These are phyloP conservation scores for Aureobasidium mangrovei DNA, from an alignment of 2,329 filamentous ascomycete species.

Conservation along the genomic window DNA sequence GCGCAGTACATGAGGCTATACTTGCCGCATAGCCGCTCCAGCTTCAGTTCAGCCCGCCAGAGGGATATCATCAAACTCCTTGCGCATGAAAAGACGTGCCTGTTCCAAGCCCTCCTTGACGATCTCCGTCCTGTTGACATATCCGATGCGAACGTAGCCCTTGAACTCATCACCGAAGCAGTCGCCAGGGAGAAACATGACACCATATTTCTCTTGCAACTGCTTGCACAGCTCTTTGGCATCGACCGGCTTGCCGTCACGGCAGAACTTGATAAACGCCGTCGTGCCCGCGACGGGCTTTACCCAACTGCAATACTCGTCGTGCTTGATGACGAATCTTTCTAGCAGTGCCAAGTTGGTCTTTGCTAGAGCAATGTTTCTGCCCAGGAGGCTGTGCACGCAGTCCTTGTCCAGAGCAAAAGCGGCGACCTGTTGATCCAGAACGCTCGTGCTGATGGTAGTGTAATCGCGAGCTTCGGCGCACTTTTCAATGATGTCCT, in stretches of 20 bases:
- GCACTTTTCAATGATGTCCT: slow-evolving; percentile 53
- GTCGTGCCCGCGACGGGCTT: slow-evolving; percentile 73
- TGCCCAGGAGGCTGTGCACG: slow-evolving; percentile 52
- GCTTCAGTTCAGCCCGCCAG: slow-evolving; percentile 16
- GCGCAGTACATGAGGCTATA: too few relatives aligned
- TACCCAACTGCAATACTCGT: slow-evolving; percentile 57
- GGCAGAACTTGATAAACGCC: slow-evolving; percentile 62
- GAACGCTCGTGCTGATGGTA: slow-evolving; percentile 72
- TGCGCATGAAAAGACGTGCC: slow-evolving; percentile 46
- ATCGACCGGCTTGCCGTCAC: slow-evolving; percentile 55
- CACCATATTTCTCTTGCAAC: slow-evolving; percentile 58
- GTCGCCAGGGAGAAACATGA: slow-evolving; percentile 66
- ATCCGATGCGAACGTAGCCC: slow-evolving; percentile 71
- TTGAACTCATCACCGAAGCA: slow-evolving; percentile 65
- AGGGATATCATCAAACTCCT: slow-evolving; percentile 45
- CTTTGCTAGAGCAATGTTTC: slow-evolving; percentile 59
- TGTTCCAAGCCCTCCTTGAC: slow-evolving; percentile 56
- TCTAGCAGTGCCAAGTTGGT: slow-evolving; percentile 60
- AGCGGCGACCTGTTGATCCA: slow-evolving; percentile 70
- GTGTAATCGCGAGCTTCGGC: slow-evolving; percentile 69
- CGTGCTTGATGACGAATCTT: slow-evolving; percentile 56
- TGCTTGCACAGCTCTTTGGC: slow-evolving; percentile 64
- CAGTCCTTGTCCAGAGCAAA: slow-evolving; percentile 61
- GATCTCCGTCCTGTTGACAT: slow-evolving; percentile 62
- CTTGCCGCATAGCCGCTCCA: too few relatives aligned